A percentile compares a stretch with the other conserved stretches of the same genome.
Evolutionary conservation across 139 green algal species (phyloP).

Genomic region (Coelastrella sp.): DNA sequence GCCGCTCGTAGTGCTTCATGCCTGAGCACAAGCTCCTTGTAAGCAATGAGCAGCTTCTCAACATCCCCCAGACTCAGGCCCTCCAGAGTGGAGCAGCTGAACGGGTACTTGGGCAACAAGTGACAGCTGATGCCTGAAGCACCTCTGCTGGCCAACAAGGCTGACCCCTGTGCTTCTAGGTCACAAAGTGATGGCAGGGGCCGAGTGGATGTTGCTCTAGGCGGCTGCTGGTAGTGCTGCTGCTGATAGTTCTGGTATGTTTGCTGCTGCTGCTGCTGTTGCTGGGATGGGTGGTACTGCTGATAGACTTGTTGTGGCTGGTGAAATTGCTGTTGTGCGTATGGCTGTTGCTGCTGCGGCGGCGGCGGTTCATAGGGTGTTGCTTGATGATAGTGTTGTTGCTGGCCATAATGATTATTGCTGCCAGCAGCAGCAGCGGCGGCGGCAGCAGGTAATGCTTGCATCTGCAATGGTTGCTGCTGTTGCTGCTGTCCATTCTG

Average conservation of each 20-base stretch:
- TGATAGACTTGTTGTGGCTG: neutral
- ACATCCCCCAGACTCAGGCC: conserved; percentile 83
- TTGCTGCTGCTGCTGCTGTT: conserved; percentile 18
- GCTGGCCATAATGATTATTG: neutral
- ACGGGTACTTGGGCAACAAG: conserved; percentile 68
- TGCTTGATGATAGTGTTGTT: neutral
- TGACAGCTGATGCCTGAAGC: conserved; percentile 11
- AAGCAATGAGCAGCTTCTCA: conserved; percentile 69
- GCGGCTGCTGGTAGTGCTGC: conserved; percentile 30
- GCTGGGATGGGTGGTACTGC: conserved; percentile 2
- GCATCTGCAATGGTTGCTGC: conserved; percentile 1
- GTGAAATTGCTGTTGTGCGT: conserved; percentile 6
- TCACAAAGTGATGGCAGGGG: conserved; percentile 57
- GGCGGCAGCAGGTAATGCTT: neutral
- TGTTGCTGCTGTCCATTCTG: neutral
- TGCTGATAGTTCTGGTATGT: neutral
- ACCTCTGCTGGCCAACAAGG: neutral
- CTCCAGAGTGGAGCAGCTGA: conserved; percentile 71
- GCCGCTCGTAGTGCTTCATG: conserved; percentile 67
- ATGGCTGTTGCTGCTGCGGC: conserved; percentile 17
- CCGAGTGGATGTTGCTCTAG: neutral
- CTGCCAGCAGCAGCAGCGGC: neutral
- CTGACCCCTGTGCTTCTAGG: conserved; percentile 68
- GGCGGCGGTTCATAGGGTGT: neutral
- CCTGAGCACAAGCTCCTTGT: conserved; percentile 88